These are phyloP conservation scores for Capsicum baccatum DNA, from an alignment of 257 asterid species.

Conservation along the genomic window DNA sequence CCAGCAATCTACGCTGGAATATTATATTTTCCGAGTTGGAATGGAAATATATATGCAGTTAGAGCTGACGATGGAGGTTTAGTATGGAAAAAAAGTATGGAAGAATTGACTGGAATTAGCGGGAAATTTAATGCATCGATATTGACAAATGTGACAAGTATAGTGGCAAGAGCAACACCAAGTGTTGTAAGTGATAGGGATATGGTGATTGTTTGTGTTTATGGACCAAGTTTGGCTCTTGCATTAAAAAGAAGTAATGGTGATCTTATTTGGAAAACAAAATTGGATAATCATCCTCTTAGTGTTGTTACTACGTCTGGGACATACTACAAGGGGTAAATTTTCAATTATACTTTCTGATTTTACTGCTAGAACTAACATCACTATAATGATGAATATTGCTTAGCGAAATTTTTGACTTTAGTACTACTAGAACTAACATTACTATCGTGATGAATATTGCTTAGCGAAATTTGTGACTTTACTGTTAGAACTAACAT, in stretches of 20 bases:
- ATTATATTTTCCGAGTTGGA: constrained; percentile 59
- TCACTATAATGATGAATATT: too few species aligned
- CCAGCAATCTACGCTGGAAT: constrained; percentile 46
- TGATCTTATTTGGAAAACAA: constrained; percentile 51
- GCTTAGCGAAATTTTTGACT: too few species aligned
- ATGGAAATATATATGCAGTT: constrained; percentile 55
- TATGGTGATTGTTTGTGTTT: constrained; percentile 45
- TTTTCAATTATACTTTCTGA: not conserved
- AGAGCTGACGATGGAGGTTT: constrained; percentile 49
- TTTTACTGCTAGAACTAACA: too few species aligned
- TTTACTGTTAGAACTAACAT: too few species aligned
- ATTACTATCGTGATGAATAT: too few species aligned
- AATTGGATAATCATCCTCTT: constrained; percentile 50
- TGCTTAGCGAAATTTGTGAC: too few species aligned
- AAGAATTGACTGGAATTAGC: constrained; percentile 45
- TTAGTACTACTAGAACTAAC: too few species aligned
- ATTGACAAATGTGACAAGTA: constrained; percentile 29
- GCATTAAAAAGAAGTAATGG: constrained; percentile 51
- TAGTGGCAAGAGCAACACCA: constrained; percentile 54
- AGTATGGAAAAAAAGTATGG: constrained; percentile 48
- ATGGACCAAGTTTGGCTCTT: constrained; percentile 56
- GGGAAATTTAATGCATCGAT: constrained; percentile 13
- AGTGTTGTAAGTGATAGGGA: constrained; percentile 45
- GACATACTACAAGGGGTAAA: constrained; percentile 51
- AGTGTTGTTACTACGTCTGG: constrained; percentile 67